phyloP scores from a whole-genome alignment of 805 yeast genomes.

The Citeromyces nyonsensis region DNA sequence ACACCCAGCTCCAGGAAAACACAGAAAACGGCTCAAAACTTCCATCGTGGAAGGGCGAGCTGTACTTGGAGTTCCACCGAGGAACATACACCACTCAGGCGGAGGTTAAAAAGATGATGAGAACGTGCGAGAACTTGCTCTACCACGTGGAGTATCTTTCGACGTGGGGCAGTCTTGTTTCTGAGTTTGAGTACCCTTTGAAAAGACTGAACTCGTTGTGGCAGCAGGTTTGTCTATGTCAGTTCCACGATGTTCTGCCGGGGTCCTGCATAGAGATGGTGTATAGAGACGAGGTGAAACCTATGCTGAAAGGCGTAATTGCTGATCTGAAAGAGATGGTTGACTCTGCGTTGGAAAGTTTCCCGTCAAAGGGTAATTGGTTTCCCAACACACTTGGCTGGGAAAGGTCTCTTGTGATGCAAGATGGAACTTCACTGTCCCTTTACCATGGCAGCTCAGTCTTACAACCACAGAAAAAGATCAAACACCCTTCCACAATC shows the following conservation, averaged over 20 bases:
- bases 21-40: conserved; percentile 53
- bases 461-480: conserved; percentile 2
- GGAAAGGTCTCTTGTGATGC: conserved; percentile 33
- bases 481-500: conserved; percentile 35
- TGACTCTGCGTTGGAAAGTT: conserved; percentile 23
- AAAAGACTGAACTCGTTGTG: conserved; percentile 55
- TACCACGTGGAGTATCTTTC: conserved; percentile 83
- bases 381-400: conserved; percentile 50
- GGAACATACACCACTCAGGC: conserved; percentile 97
- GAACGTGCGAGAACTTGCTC: conserved; percentile 58
- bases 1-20: conserved; percentile 40
- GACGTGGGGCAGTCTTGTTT: conserved; percentile 50
- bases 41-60: conserved; percentile 88
- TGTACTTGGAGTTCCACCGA: conserved; percentile 88
- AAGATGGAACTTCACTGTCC: conserved; percentile 5
- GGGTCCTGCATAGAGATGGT: conserved; percentile 94
- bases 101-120: conserved; percentile 64
- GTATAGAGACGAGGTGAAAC: conserved; percentile 75
- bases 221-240: conserved; percentile 83
- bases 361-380: conserved; percentile 5
- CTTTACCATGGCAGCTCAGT: background rate
- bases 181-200: conserved; percentile 56
- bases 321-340: conserved; percentile 36
- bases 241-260: conserved; percentile 96
- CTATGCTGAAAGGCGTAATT: conserved; percentile 50